Evolutionary conservation across 2,329 filamentous ascomycete genomes (phyloP).

Genomic region (Graphiopsis chlorocephala): DNA sequence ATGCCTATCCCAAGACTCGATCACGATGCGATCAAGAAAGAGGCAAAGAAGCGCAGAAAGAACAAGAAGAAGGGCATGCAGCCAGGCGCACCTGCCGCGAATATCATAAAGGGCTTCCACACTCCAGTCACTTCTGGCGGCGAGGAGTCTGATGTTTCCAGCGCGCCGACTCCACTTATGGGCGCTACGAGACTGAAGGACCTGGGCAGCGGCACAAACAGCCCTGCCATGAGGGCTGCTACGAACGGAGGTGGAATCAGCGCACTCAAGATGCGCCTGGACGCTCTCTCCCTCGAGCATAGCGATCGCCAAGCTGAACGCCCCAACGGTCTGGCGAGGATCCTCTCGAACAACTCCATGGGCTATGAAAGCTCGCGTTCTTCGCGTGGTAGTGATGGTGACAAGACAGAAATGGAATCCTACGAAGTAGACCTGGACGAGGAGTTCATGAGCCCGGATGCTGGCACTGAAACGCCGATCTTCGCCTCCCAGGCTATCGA

Average conservation of each 20-base stretch:
- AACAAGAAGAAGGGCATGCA: constrained; percentile 37
- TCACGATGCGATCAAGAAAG: constrained; percentile 35
- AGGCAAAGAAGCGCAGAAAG: constrained; percentile 39
- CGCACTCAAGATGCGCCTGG: constrained; percentile 76
- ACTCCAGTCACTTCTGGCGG: constrained; percentile 52
- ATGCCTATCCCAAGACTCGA: constrained; percentile 33
- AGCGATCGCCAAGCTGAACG: constrained; percentile 44
- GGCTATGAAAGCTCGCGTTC: constrained; percentile 51
- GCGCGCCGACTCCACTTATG: constrained; percentile 35
- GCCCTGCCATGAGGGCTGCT: constrained; percentile 46
- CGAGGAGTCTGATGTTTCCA: constrained; percentile 54
- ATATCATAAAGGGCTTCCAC: constrained; percentile 49
- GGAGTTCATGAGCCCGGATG: constrained; percentile 73
- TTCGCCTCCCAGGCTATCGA: constrained; percentile 45
- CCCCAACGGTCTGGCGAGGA: constrained; percentile 41
- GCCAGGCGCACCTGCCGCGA: constrained; percentile 38
- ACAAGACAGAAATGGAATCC: constrained; percentile 70
- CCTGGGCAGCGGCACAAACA: constrained; percentile 50
- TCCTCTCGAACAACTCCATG: constrained; percentile 38
- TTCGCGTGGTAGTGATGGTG: constrained; percentile 60
- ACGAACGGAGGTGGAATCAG: constrained; percentile 68
- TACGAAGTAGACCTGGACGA: constrained; percentile 83
- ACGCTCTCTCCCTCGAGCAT: constrained; percentile 67
- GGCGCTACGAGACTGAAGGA: constrained; percentile 41
- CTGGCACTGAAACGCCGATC: constrained; percentile 36